phyloP scores from a whole-genome alignment of 192 early-diverging fungal genomes.

The Coemansia sp. region DNA sequence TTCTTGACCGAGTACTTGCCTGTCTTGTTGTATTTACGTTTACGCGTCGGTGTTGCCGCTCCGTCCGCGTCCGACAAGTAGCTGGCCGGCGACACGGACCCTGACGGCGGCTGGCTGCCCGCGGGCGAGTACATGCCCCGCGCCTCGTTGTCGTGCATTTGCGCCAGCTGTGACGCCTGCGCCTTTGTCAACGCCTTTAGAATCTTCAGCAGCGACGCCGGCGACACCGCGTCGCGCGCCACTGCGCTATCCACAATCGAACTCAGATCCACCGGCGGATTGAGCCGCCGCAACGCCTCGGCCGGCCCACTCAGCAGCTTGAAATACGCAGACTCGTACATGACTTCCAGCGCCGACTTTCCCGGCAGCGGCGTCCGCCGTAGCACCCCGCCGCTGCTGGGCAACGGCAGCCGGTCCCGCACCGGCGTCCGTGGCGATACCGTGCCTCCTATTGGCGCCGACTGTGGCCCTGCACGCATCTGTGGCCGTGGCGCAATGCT shows the following conservation, averaged over 20 bases:
- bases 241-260: constrained; percentile 1
- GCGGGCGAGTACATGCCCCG: neutral
- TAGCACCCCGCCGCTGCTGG: no score
- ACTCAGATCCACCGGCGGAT: constrained; percentile 34
- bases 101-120: constrained; percentile 22
- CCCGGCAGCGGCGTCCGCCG: neutral
- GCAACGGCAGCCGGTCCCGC: neutral
- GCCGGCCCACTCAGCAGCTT: constrained; percentile 31
- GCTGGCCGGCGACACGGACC: constrained; percentile 30
- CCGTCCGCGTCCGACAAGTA: constrained; percentile 19
- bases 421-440: constrained; percentile 1
- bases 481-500: constrained; percentile 15
- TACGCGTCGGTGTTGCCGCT: constrained; percentile 5
- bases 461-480: neutral
- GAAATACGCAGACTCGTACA: constrained; percentile 47
- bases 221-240: neutral
- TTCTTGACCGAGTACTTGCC: constrained; percentile 31
- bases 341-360: constrained; percentile 29
- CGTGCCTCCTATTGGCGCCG: constrained; percentile 5
- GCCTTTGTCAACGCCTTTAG: constrained; percentile 41
- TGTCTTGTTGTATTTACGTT: constrained; percentile 38
- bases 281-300: constrained; percentile 25
- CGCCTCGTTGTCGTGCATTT: constrained; percentile 32
- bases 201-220: constrained; percentile 15
- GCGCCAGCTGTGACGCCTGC: constrained; percentile 40